A percentile compares a stretch with the other conserved stretches of the same genome.
These are phyloP conservation scores for Kregervanrija pseudodelftensis DNA, from an alignment of 805 yeast species.

Conservation along the genomic window DNA sequence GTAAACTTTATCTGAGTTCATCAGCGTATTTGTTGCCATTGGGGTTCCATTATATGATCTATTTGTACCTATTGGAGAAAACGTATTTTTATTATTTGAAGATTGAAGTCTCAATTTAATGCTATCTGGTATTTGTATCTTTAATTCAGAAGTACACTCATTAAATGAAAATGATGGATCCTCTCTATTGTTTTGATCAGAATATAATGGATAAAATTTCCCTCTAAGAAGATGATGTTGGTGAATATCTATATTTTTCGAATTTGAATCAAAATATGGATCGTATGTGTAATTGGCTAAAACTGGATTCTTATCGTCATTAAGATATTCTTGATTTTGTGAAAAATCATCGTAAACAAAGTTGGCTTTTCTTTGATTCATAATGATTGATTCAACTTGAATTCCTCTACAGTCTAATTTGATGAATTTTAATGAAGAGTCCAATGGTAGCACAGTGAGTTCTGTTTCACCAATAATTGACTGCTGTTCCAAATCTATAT, in stretches of 20 bases:
- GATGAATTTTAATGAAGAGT: conserved; percentile 47
- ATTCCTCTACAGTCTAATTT: conserved; percentile 78
- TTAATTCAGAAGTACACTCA: conserved; percentile 55
- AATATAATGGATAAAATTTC: conserved; percentile 45
- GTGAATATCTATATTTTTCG: conserved; percentile 33
- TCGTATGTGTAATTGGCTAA: conserved; percentile 25
- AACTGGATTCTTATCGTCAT: conserved; percentile 23
- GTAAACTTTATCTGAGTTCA: conserved; percentile 42
- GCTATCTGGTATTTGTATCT: conserved; percentile 56
- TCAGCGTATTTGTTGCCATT: conserved; percentile 22
- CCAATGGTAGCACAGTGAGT: conserved; percentile 68
- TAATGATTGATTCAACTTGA: conserved; percentile 51
- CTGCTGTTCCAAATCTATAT: conserved; percentile 64
- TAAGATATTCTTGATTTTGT: conserved; percentile 30
- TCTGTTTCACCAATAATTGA: conserved; percentile 70
- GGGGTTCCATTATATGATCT: conserved; percentile 31
- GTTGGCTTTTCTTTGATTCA: conserved; percentile 54
- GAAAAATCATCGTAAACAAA: conserved; percentile 49
- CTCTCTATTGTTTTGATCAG: conserved; percentile 33
- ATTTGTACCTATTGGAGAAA: conserved; percentile 28
- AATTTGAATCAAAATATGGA: conserved; percentile 34
- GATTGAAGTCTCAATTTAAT: conserved; percentile 57
- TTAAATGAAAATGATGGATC: conserved; percentile 21
- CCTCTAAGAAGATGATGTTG: conserved; percentile 57
- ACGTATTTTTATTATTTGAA: conserved; percentile 28